Conservation (phyloP, 306 rosid genomes). For the Senna tora region DNA sequence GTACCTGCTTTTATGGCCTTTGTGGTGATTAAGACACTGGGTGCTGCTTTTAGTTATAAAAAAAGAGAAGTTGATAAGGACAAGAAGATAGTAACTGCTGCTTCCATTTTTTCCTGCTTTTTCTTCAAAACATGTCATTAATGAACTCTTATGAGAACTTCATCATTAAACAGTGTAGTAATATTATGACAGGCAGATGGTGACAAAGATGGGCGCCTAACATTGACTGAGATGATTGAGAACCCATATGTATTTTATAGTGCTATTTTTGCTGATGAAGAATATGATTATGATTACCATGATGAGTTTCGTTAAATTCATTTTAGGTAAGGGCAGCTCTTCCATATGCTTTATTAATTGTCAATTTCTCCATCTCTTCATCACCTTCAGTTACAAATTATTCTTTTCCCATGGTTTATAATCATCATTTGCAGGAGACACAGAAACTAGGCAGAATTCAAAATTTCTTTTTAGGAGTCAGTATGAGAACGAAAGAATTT, state of each 20-base stretch:
- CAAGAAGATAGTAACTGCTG: conserved; percentile 1
- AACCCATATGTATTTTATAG: conserved; percentile 93
- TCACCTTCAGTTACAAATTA: neutral
- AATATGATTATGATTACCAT: conserved; percentile 75
- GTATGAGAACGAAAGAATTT: conserved; percentile 28
- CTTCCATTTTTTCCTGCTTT: conserved; percentile 6
- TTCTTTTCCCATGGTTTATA: conserved; percentile 12
- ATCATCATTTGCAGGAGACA: conserved; percentile 43
- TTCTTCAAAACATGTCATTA: conserved; percentile 15
- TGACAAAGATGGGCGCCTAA: conserved; percentile 89
- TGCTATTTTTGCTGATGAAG: conserved; percentile 85
- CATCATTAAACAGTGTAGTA: conserved; percentile 14
- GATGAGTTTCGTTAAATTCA: conserved; percentile 85
- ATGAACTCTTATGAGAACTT: conserved; percentile 7
- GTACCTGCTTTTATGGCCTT: conserved; percentile 25
- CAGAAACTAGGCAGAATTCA: conserved; percentile 29
- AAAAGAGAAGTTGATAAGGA: neutral
- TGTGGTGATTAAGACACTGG: conserved; percentile 10
- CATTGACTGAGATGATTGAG: conserved; percentile 89
- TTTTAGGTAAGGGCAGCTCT: conserved; percentile 42
- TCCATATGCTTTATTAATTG: neutral
- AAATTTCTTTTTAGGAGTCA: conserved; percentile 5
- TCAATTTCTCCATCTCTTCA: neutral
- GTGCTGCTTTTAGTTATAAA: conserved; percentile 2
- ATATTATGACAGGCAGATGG: conserved; percentile 74